phyloP scores from a whole-genome alignment of 768 basidiomycete species.

The Collybia mongolica region DNA sequence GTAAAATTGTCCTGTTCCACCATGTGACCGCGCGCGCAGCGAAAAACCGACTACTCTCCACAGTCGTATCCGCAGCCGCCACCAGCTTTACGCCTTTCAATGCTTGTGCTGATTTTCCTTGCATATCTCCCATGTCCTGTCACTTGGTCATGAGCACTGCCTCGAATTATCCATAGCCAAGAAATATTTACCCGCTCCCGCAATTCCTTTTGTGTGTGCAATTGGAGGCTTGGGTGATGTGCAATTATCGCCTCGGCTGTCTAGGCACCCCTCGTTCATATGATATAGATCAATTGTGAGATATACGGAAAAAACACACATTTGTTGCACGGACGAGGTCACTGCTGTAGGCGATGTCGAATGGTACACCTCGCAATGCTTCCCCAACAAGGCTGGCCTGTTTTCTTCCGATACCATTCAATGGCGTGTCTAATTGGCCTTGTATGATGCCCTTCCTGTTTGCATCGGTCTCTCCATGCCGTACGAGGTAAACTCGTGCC shows the following conservation, averaged over 20 bases:
- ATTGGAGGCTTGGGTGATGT: slow-evolving; percentile 45
- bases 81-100: slow-evolving; percentile 8
- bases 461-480: slow-evolving; percentile 78
- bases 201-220: slow-evolving; percentile 45
- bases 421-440: slow-evolving; percentile 68
- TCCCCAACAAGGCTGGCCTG: slow-evolving; percentile 60
- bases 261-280: slow-evolving; percentile 32
- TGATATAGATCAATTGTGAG: not conserved
- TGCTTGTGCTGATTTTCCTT: slow-evolving; percentile 38
- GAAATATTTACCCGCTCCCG: slow-evolving; percentile 59
- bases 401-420: slow-evolving; percentile 60
- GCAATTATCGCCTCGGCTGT: slow-evolving; percentile 64
- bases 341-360: slow-evolving; percentile 65
- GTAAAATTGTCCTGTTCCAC: slow-evolving; percentile 54
- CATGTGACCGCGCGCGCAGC: slow-evolving; percentile 50
- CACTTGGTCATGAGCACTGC: not conserved
- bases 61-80: slow-evolving; percentile 23
- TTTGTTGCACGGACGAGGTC: slow-evolving; percentile 67
- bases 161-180: not conserved
- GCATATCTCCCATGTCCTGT: slow-evolving; percentile 35
- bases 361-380: slow-evolving; percentile 50
- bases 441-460: slow-evolving; percentile 66
- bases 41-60: slow-evolving; percentile 43
- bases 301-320: slow-evolving; percentile 38
- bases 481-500: slow-evolving; percentile 60